Evolutionary conservation across 208 protist species (phyloP), one percentile per base, ranked within the genome.

Genomic region (Leishmania amazonensis): DNA sequence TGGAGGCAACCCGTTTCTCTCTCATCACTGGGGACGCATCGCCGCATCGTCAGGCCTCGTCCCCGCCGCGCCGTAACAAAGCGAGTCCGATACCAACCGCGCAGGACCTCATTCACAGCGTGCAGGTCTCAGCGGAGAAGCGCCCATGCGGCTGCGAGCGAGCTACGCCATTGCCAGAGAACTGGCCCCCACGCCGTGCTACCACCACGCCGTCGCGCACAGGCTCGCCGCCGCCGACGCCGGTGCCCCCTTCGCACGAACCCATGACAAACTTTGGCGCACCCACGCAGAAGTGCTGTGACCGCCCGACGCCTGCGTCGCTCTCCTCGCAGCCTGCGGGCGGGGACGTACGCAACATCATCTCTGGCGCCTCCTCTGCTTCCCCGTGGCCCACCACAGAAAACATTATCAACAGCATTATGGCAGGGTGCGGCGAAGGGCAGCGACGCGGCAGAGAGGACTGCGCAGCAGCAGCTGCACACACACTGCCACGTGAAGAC

Each of bases 321-420:
- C 47, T 88, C 11, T 83, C 81, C 21, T 83, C 81, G 17, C 81
- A 80, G 79, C 82, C 81, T 5, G 85, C 81, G 7, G 78, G 71
- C 49, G 78, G 77, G 19, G 82, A 81, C 31, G 67, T 65, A n/a
- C 76, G 81, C n/a, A 45, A 17, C 57, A 51, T 38, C 21, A 85
- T 51, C 28, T 8, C 76, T 17, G 51, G 64, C 4, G 11, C 67
- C 42, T 40, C 45, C 42, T 87, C 88, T 31, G 60, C 83, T 45
- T 91, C 88, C 47, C 88, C 88, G 58, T 87, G 81, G 78, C 85
- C 84, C 13, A 91, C 88, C 15, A 86, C 88, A 7, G 81, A 87
- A 47, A 79, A 91, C 85, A 83, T 90, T 49, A 78, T 88, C 62
- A 58, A 40, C 42, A 90, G 87, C 81, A 85, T 90, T 53, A 35